Base-by-base conservation (phyloP, 352 stramenopile genomes). In the Blastocystis sp. region DNA sequence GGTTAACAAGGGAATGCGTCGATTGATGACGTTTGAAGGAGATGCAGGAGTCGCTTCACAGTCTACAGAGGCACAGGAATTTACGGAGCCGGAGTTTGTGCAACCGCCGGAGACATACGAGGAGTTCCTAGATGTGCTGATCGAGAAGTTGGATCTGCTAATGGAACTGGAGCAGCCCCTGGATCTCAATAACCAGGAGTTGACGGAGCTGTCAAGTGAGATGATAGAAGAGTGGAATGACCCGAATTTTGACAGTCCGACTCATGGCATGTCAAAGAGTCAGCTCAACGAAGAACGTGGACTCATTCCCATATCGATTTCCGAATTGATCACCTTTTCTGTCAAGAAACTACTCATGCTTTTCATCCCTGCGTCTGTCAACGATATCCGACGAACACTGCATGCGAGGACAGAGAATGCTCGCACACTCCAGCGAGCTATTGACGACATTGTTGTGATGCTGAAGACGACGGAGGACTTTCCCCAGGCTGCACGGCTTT, bases 401-500 rank as follows among this genome's bases (percentile, higher is more conserved):
- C 43, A 65, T 8, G n/a, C 73, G 9, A 50, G 73, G 30, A 54
- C 43, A 24, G 73, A 89, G 78, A 89, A 89, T 39, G 56, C 64
- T 18, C 43, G n/a, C n/a, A 76, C 63, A 24, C 64, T 89, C 34
- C 9, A 43, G 26, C 41, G 50, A 7, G 53, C 78, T 7, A 30
- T 89, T 34, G 56, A 89, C 34, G 66, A 89, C 37, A 62, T 34
- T 16, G 66, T 78, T 43, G 45, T 76, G 63, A 50, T 78, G 47
- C 50, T 89, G 50, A 50, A 89, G 47, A 75, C 41, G 26, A 79
- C 76, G 24, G 78, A 89, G 3, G 56, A 89, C 47, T 89, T 89
- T 62, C 78, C 78, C 0, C 78, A 89, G 47, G 78, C 78, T 20
- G 78, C 47, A 13, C 54, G 78, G 26, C 66, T 89, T 5, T 78